Base-by-base conservation (phyloP, 257 asterid species). In the Solanum etuberosum region DNA sequence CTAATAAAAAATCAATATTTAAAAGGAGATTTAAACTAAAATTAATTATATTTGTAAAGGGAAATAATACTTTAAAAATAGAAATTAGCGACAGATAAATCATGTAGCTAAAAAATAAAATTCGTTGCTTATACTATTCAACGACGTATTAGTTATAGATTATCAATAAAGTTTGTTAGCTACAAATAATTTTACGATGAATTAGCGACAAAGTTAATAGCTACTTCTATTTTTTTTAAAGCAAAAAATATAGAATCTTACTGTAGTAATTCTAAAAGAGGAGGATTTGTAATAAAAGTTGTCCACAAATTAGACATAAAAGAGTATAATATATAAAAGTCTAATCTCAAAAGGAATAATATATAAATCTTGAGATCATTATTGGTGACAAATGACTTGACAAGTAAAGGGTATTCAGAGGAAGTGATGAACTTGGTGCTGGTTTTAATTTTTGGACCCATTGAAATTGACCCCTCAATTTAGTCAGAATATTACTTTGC, bases 401-500 rank as follows among this genome's bases (percentile, higher is more conserved):
- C 61, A 76, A 85, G 46, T 59, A 86, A 65, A 78, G 63, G 63
- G 63, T 54, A 18, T 54, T 54, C 11, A 54, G 63, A 54, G 87
- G 59, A 57, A 43, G 86, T 59, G 70, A 85, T 38, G 72, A 37
- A 65, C 40, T 43, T 46, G 4, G 38, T 85, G 77, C 68, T 76
- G 31, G 68, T 54, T 43, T 35, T 72, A 38, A 42, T 85, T 32
- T 54, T 83, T 59, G 88, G 89, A 72, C 89, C 87, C 89, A 86
- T 29, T 86, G 88, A 88, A 77, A 68, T 83, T 18, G 88, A 90
- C 88, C 87, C 87, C 35, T 77, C 73, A 68, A 83, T 86, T 16
- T 51, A 43, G 73, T 82, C 83, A 81, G 86, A 81, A 82, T 90
- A 90, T 88, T 68, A 83, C 83, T 85, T 40, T 90, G 88, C 77